These are phyloP conservation scores for Scleroderma bovista DNA, from an alignment of 768 basidiomycete genomes.

Conservation along the genomic window DNA sequence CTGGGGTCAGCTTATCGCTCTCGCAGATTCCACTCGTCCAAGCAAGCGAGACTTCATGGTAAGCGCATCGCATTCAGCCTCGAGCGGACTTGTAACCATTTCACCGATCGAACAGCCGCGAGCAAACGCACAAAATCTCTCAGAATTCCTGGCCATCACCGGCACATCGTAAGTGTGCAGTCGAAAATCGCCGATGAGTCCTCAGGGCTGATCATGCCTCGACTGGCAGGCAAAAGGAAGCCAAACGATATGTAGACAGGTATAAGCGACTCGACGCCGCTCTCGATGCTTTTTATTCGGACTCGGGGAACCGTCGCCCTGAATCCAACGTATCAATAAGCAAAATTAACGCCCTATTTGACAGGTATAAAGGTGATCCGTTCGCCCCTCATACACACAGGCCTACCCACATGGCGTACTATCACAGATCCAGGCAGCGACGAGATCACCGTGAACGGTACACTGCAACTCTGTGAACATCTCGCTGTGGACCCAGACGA, in stretches of 20 bases:
- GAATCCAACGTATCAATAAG: constrained; percentile 38
- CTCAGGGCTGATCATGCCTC: constrained; percentile 1
- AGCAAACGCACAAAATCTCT: neutral
- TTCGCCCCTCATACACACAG: neutral
- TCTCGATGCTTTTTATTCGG: constrained; percentile 66
- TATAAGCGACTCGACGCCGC: constrained; percentile 69
- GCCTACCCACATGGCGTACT: neutral
- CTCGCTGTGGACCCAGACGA: constrained; percentile 71
- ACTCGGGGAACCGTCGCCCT: constrained; percentile 19
- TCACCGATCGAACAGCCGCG: neutral
- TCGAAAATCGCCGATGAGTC: neutral
- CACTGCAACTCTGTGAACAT: constrained; percentile 70
- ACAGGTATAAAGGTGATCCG: constrained; percentile 58
- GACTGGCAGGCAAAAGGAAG: constrained; percentile 42
- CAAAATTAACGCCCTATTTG: constrained; percentile 55
- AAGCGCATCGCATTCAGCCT: no score
- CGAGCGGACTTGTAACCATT: no score
- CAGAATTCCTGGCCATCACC: constrained; percentile 41
- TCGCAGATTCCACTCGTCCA: neutral
- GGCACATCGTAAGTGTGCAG: constrained; percentile 55
- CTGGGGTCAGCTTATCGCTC: neutral
- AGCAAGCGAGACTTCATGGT: no score
- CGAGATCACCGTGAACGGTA: constrained; percentile 73
- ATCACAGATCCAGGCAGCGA: constrained; percentile 51
- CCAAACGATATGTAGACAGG: constrained; percentile 62